Evolutionary conservation across 2,329 filamentous ascomycete species (phyloP), one percentile per base, ranked within the genome.

Genomic region (Cladosporium sp.): DNA sequence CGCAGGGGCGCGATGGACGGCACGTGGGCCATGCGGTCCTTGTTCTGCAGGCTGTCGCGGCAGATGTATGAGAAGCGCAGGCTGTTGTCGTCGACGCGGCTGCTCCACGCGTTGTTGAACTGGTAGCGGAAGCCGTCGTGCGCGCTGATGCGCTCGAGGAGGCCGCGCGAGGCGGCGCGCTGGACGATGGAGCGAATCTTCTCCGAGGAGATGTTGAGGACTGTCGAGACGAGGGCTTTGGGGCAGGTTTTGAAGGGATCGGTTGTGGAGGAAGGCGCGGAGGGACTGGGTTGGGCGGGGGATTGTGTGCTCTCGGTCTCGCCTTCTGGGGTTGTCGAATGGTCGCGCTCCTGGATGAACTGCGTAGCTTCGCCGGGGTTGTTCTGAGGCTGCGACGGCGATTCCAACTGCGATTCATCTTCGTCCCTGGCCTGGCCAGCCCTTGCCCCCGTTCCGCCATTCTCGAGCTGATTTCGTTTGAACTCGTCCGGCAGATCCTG

Each of bases 41-140:
- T 77, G 61, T 77, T 77, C 61, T 75, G 70, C 61, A 76, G 66
- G 59, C 71, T 74, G 64, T 77, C 74, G 59, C 75, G 74, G 63
- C 74, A 77, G 56, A 74, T 74, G 63, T 75, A 76, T 31, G 71
- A 74, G 63, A 74, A 76, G 56, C 73, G 68, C 56, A 69, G 71
- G 45, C 74, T 72, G 54, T 75, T 71, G 54, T 74, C 72, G 35
- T 74, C 63, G 5, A 9, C 18, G 43, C 64, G 67, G 56, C 72
- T 73, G 44, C 69, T 69, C 73, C 73, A 76, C 56, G 71, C 73
- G 54, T 76, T 75, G 64, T 75, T 74, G 66, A 76, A 76, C 66
- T 68, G 73, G 63, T 77, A 77, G 19, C 71, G 67, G 61, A 69
- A 77, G 53, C 73, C 73, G 58, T 77, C 74, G 16, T 67, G 65